These are phyloP conservation scores for Evernia prunastri DNA, from an alignment of 495 filamentous ascomycete genomes.

Conservation along the genomic window DNA sequence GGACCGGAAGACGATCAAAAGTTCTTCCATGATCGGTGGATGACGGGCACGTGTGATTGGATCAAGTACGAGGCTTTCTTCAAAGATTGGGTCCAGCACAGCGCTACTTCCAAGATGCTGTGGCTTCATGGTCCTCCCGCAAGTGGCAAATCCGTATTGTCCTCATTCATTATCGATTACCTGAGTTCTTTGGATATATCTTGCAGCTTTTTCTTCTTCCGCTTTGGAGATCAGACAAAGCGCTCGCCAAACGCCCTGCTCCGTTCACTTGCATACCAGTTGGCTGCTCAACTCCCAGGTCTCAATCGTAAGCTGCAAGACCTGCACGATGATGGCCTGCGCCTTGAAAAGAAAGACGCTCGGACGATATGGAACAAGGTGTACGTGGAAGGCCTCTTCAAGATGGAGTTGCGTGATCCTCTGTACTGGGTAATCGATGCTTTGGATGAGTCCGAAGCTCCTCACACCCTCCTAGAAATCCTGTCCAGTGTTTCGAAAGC, in stretches of 20 bases:
- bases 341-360: constrained; percentile 26
- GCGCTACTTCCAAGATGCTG: constrained; percentile 22
- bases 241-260: constrained; percentile 27
- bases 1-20: no score
- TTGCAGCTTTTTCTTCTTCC: constrained; percentile 36
- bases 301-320: constrained; percentile 10
- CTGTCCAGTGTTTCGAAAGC: constrained; percentile 23
- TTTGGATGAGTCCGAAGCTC: constrained; percentile 34
- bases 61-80: no score
- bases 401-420: no score
- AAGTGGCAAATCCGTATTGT: constrained; percentile 34
- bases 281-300: constrained; percentile 7
- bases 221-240: constrained; percentile 29
- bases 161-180: constrained; percentile 24
- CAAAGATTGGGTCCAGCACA: no score
- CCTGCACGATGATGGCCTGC: constrained; percentile 6
- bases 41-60: no score
- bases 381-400: constrained; percentile 29
- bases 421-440: constrained; percentile 40
- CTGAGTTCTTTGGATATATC: constrained; percentile 17
- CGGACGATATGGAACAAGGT: constrained; percentile 35
- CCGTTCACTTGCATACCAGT: constrained; percentile 35
- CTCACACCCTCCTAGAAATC: constrained; percentile 23
- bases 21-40: no score
- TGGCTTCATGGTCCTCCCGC: constrained; percentile 32